phyloP scores from a whole-genome alignment of 2,329 filamentous ascomycete genomes.

The Epichloe gansuensis region DNA sequence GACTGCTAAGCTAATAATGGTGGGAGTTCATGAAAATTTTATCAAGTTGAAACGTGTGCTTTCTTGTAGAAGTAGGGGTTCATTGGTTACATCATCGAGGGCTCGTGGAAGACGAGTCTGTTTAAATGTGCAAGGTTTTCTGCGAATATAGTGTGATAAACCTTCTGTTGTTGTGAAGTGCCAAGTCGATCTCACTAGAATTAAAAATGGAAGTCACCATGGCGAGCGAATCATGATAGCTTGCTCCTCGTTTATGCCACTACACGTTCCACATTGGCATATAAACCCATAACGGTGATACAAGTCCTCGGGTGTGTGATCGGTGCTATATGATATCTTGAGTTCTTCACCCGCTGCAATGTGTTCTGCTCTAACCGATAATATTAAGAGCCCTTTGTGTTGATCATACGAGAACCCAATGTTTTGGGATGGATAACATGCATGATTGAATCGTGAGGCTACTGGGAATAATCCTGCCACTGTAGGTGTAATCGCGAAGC shows the following conservation, averaged over 20 bases:
- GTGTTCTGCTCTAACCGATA: slow-evolving; percentile 23
- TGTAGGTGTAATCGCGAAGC: slow-evolving; percentile 16
- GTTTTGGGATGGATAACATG: slow-evolving; percentile 32
- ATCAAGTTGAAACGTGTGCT: no score
- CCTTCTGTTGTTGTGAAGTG: no score
- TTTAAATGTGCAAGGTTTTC: no score
- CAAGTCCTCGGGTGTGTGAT: slow-evolving; percentile 23
- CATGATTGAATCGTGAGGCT: slow-evolving; percentile 47
- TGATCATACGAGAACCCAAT: slow-evolving; percentile 32
- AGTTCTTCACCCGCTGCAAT: slow-evolving; percentile 35
- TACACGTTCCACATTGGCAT: slow-evolving; percentile 38
- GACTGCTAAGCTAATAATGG: no score
- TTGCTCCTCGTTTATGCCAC: slow-evolving; percentile 11
- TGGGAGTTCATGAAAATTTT: no score
- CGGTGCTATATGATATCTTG: slow-evolving; percentile 35
- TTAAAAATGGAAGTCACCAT: not conserved
- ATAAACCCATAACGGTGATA: slow-evolving; percentile 38
- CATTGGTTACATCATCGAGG: no score
- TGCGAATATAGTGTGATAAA: no score
- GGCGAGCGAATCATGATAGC: not conserved
- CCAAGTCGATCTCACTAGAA: no score
- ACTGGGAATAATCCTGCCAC: slow-evolving; percentile 34
- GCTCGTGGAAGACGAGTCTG: no score
- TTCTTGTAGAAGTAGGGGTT: no score
- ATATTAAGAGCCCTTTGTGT: slow-evolving; percentile 22